Conservation (phyloP, 164 flowering plant species). For the Vitis rupestris region DNA sequence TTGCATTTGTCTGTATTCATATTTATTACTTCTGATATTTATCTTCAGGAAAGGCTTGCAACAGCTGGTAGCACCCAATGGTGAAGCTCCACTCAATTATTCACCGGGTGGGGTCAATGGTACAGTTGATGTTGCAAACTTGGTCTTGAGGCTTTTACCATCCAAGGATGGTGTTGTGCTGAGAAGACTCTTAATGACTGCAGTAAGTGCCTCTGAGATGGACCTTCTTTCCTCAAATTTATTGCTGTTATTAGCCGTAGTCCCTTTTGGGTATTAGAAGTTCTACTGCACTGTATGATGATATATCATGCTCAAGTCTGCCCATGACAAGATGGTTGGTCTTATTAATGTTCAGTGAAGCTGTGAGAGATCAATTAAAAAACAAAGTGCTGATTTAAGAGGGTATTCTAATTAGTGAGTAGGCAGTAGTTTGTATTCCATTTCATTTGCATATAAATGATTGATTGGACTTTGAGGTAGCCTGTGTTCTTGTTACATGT, state of each 20-base stretch:
- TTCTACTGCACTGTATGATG: neutral
- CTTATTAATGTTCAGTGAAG: neutral
- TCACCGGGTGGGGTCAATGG: slow-evolving; percentile 25
- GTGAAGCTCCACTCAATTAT: slow-evolving; percentile 20
- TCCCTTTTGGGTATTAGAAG: neutral
- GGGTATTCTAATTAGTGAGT: neutral
- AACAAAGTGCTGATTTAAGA: neutral
- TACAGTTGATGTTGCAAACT: slow-evolving; percentile 45
- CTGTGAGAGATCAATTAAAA: neutral
- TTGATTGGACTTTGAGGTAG: neutral
- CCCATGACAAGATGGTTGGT: neutral
- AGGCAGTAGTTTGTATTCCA: neutral
- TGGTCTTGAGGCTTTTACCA: slow-evolving; percentile 65
- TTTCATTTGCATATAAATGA: neutral
- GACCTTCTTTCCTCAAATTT: neutral
- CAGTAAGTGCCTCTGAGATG: slow-evolving; percentile 43
- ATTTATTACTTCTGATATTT: slow-evolving; percentile 6
- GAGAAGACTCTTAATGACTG: slow-evolving; percentile 88
- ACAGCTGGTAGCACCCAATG: slow-evolving; percentile 11
- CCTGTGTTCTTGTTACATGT: neutral
- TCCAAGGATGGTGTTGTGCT: slow-evolving; percentile 83
- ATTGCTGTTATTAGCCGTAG: neutral
- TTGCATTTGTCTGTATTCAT: neutral
- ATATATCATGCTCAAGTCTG: neutral
- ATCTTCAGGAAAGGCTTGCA: slow-evolving; percentile 53